These are phyloP conservation scores for Thelonectria discophora DNA, from an alignment of 2,329 filamentous ascomycete genomes.

Conservation along the genomic window DNA sequence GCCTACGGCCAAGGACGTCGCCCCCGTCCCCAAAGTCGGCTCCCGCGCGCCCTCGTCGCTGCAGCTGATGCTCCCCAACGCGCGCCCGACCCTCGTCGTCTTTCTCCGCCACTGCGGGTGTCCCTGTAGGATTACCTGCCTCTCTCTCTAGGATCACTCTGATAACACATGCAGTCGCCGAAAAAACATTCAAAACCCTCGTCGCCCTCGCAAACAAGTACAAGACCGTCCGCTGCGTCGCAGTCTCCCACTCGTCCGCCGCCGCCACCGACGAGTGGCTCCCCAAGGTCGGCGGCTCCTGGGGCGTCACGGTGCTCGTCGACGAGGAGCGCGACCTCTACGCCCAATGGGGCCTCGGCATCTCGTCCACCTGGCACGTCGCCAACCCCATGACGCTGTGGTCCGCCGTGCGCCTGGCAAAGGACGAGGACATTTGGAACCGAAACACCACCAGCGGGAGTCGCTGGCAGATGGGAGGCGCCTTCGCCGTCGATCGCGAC, in stretches of 20 bases:
- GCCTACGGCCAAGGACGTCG: conserved; percentile 53
- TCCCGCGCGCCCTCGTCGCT: conserved; percentile 63
- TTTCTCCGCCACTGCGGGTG: conserved; percentile 80
- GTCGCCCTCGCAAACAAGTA: conserved; percentile 61
- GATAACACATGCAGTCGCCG: conserved; percentile 62
- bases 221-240: conserved; percentile 63
- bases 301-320: conserved; percentile 66
- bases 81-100: conserved; percentile 67
- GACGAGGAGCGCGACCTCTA: conserved; percentile 70
- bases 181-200: conserved; percentile 69
- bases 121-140: conserved; percentile 64
- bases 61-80: conserved; percentile 61
- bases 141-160: neutral
- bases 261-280: conserved; percentile 67
- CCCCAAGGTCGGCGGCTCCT: conserved; percentile 63
- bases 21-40: conserved; percentile 61
- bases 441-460: conserved; percentile 70
- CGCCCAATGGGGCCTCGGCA: conserved; percentile 71
- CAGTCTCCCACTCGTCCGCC: conserved; percentile 67
- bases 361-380: conserved; percentile 69
- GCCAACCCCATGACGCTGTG: conserved; percentile 66
- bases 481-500: conserved; percentile 60
- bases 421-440: conserved; percentile 72
- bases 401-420: conserved; percentile 65
- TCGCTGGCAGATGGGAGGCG: conserved; percentile 74